phyloP scores from a whole-genome alignment of 129 eudicot species.

The Tagetes patula region DNA sequence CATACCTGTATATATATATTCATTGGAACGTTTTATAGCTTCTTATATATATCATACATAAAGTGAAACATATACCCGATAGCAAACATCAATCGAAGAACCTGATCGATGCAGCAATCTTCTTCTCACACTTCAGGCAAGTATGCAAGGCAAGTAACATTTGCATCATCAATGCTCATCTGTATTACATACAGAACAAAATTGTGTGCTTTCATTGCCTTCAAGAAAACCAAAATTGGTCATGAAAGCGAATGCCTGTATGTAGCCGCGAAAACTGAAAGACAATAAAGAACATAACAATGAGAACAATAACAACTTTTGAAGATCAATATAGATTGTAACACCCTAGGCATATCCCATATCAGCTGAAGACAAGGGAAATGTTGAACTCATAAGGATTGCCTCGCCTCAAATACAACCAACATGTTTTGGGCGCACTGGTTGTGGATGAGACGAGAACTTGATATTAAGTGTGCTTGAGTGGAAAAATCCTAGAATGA shows the following conservation, averaged over 20 bases:
- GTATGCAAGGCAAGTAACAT: slow-evolving; percentile 23
- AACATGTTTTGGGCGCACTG: neutral
- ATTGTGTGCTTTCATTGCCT: slow-evolving; percentile 37
- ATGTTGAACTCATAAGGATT: neutral
- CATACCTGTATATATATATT: slow-evolving; percentile 57
- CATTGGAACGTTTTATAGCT: slow-evolving; percentile 31
- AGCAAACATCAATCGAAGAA: slow-evolving; percentile 19
- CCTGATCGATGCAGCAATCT: neutral
- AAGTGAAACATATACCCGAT: slow-evolving; percentile 27
- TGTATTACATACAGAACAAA: slow-evolving; percentile 38
- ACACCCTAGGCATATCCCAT: neutral
- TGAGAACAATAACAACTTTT: neutral
- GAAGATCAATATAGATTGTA: neutral
- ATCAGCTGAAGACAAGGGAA: neutral
- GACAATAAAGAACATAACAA: neutral
- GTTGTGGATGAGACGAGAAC: neutral
- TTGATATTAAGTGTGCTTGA: no score
- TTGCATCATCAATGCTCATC: slow-evolving; percentile 27
- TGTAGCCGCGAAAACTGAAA: slow-evolving; percentile 23
- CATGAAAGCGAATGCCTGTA: slow-evolving; percentile 22
- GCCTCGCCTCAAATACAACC: neutral
- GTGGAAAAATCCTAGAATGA: no score
- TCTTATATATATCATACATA: slow-evolving; percentile 20
- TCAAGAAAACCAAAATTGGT: slow-evolving; percentile 25
- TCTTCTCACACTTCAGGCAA: slow-evolving; percentile 7